Percentiles rank a stretch among this genome's conserved stretches.
These are phyloP conservation scores for Cryptosporidium andersoni DNA, from an alignment of 169 alveolate species.

Conservation along the genomic window DNA sequence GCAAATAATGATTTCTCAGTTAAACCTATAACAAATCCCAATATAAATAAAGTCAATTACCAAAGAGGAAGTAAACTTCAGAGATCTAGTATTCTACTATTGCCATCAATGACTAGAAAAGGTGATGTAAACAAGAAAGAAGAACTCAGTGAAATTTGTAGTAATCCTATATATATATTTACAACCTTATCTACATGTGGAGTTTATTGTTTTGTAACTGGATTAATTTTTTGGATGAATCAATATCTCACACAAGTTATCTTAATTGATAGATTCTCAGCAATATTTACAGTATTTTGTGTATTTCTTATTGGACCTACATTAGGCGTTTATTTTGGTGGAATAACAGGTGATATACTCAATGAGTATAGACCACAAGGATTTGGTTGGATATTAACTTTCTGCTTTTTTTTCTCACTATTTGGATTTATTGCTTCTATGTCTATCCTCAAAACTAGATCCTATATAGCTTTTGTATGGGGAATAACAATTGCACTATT, in stretches of 20 bases:
- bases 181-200: constrained; percentile 63
- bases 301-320: constrained; percentile 62
- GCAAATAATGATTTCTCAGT: not conserved
- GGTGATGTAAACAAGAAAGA: not conserved
- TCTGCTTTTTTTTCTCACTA: constrained; percentile 23
- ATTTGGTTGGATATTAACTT: constrained; percentile 37
- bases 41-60: not conserved
- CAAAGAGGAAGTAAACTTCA: constrained; percentile 9
- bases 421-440: constrained; percentile 40
- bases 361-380: constrained; percentile 46
- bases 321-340: constrained; percentile 58
- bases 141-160: constrained; percentile 33
- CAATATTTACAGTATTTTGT: constrained; percentile 58
- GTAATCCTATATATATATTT: constrained; percentile 46
- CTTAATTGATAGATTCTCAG: constrained; percentile 25
- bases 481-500: constrained; percentile 24
- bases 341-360: constrained; percentile 44
- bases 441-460: not conserved
- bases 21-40: not conserved
- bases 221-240: constrained; percentile 56
- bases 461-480: constrained; percentile 48
- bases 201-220: constrained; percentile 41
- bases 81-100: constrained; percentile 46
- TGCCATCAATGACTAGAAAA: constrained; percentile 6
- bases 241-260: constrained; percentile 50